Evolutionary conservation across 176 grass and related monocot species (phyloP), one percentile per base, ranked within the genome.

Genomic region (Aegilops bicornis): DNA sequence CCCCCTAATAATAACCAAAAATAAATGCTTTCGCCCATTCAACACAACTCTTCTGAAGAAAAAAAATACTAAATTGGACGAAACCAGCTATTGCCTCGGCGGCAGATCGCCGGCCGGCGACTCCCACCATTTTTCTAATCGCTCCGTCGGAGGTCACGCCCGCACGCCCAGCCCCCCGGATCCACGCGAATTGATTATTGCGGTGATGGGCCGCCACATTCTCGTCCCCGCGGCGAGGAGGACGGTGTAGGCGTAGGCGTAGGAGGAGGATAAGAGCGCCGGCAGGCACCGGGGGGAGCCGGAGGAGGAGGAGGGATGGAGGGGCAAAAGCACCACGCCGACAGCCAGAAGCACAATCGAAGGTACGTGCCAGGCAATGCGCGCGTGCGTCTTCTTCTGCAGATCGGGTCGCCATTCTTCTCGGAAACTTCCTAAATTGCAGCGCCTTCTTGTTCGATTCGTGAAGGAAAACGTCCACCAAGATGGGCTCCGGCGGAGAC

Each of bases 191-290:
- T 74, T 54, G 20, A 65, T 54, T 80, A 87, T 64, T 27, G 59
- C 20, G 64, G 36, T 88, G 45, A 84, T 91, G 89, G 85, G 79
- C 73, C 47, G 35, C 69, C 89, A 91, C 85, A 68, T 80, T 79
- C 24, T 67, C 71, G 37, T 65, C 31, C 8, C 75, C 67, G 19
- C 56, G 20, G 63, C 50, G 37, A 58, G 69, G 74, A 68, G 43
- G 85, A 87, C 19, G 73, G 73, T 43, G 24, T 50, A 73, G 20
- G 10, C 4, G 69, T 22, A n/a, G 36, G 67, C 29, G 29, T 22
- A n/a, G 36, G 68, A 81, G 82, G 69, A 85, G 30, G 50, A 61
- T 22, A 71, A 88, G 63, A 64, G 14, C 69, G 60, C 29, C 24
- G 73, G 25, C 43, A 45, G 43, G 19, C 8, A 10, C 3, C 16